Base-by-base conservation (phyloP, 2,329 filamentous ascomycete species). In the Curvularia sp. region DNA sequence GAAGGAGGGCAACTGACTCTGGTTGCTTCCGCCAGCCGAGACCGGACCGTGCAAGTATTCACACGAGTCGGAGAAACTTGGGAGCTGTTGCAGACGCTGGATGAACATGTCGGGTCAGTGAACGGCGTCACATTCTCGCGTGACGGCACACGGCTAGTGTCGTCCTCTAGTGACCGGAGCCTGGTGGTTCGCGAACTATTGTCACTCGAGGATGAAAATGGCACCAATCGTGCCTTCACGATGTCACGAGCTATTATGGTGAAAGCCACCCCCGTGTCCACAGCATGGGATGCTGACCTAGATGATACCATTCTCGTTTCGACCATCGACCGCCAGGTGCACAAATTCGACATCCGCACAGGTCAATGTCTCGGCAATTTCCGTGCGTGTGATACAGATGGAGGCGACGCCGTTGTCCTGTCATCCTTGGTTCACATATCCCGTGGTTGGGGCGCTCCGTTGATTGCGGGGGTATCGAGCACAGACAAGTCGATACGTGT, bases 31-130 rank as follows among this genome's bases (percentile, higher is more conserved):
- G 93, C 90, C 72, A 66, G 69, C 27, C 86, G 95, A 64, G 95
- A 99, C 77, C 89, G 95, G 49, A 97, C 90, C n/a, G 86, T 94
- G 1, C 95, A 99, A 74, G 80, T 99, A n/a, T 98, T 97, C 73
- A 83, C 86, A 59, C 82, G 82, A 23, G 78, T 79, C 1, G 80
- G 78, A 12, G 84, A 86, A 2, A 78, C 78, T 2, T 89, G 96
- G 76, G 86, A 90, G 57, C 85, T 97, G 56, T 86, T 97, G 50
- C 95, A 99, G 75, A 99, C 95, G 0, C 85, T 98, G 72, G 88
- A 91, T 55, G 94, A 99, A 67, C 96, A 98, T 76, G 88, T 93
- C 28, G 92, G 93, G 21, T 91, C 91, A 63, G 93, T 99, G 18
- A 89, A 85, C 53, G 88, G 89, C 27, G 79, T 97, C 27, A 82